Evolutionary conservation across 2,329 filamentous ascomycete genomes (phyloP).

Genomic region (Whalleya microplaca): DNA sequence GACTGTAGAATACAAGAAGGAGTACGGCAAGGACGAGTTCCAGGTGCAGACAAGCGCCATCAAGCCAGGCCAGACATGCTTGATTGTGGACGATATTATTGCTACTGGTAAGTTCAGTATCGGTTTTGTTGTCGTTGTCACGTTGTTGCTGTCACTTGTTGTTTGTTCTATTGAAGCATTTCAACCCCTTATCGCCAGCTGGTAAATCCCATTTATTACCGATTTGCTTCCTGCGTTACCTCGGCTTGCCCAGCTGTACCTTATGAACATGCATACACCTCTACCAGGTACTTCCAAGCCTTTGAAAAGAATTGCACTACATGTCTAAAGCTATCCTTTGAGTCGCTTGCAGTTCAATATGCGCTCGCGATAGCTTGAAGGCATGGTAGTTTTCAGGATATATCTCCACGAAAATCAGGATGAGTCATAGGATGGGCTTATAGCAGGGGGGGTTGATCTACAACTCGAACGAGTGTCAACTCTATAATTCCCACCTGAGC

Average conservation of each 20-base stretch:
- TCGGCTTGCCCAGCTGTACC: not conserved
- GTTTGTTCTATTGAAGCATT: constrained; percentile 1
- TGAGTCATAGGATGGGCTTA: not conserved
- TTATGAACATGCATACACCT: not conserved
- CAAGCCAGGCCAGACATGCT: constrained; percentile 82
- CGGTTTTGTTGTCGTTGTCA: constrained; percentile 10
- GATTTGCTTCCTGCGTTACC: not conserved
- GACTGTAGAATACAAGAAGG: constrained; percentile 88
- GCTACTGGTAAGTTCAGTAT: constrained; percentile 75
- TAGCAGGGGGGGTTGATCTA: not conserved
- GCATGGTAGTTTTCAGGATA: not conserved
- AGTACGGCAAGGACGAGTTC: constrained; percentile 94
- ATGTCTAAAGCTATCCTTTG: not conserved
- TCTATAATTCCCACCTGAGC: not conserved
- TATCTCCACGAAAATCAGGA: not conserved
- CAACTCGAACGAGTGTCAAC: not conserved
- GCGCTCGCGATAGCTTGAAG: not conserved
- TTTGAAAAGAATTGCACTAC: not conserved
- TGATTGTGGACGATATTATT: constrained; percentile 98
- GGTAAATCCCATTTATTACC: not conserved
- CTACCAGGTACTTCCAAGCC: not conserved
- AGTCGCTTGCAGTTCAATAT: not conserved
- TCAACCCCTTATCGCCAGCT: not conserved
- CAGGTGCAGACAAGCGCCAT: constrained; percentile 92
- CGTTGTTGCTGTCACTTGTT: not conserved